Percentiles rank a stretch among this genome's conserved stretches.
phyloP scores from a whole-genome alignment of 345 rosid species.

The Nephelium lappaceum region DNA sequence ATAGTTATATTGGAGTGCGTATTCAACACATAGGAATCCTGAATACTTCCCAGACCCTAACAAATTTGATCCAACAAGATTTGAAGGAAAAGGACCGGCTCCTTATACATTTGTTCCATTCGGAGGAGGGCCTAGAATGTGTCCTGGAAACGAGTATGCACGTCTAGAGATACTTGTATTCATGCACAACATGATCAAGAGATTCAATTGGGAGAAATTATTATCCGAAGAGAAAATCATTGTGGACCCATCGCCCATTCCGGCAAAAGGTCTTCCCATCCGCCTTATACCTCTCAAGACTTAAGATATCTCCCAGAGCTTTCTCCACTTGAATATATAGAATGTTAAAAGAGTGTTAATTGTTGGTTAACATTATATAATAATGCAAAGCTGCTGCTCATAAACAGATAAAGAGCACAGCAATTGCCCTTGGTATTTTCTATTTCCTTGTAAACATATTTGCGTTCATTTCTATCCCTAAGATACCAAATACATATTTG shows the following conservation, averaged over 20 bases:
- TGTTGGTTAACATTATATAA: too few relatives aligned
- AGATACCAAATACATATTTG: too few relatives aligned
- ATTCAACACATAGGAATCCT: slow-evolving; percentile 26
- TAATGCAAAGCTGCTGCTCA: not conserved
- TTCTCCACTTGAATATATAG: not conserved
- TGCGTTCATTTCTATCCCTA: not conserved
- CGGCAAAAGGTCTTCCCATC: slow-evolving; percentile 28
- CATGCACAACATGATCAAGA: slow-evolving; percentile 22
- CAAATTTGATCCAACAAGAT: slow-evolving; percentile 27
- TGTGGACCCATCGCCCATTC: slow-evolving; percentile 29
- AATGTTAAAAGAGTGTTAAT: not conserved
- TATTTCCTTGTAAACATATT: too few relatives aligned
- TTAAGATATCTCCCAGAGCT: not conserved
- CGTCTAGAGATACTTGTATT: slow-evolving; percentile 29
- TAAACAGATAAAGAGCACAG: too few relatives aligned
- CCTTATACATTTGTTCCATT: slow-evolving; percentile 28
- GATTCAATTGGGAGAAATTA: slow-evolving; percentile 23
- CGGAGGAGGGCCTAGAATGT: slow-evolving; percentile 34
- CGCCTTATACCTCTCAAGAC: slow-evolving; percentile 18
- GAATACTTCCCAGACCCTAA: slow-evolving; percentile 25
- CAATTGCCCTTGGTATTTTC: not conserved
- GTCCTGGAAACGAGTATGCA: slow-evolving; percentile 29
- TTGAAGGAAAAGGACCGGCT: slow-evolving; percentile 24
- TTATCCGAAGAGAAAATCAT: slow-evolving; percentile 25
- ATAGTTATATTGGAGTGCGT: slow-evolving; percentile 20